Percentiles rank a stretch among this genome's conserved stretches.
These are phyloP conservation scores for Stereocaulon alpinum DNA, from an alignment of 495 filamentous ascomycete genomes.

Conservation along the genomic window DNA sequence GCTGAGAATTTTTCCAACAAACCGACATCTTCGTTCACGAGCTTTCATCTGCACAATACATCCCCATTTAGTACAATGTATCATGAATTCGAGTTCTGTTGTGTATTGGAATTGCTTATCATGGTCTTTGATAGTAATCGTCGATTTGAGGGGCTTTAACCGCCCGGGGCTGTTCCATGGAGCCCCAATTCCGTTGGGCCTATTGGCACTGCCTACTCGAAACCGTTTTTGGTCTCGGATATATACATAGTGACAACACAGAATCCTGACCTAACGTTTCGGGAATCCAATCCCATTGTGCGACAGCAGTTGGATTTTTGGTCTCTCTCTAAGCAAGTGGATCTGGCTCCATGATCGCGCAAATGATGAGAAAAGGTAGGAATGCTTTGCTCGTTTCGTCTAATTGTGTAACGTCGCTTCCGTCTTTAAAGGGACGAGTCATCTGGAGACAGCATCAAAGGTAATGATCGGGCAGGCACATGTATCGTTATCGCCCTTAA, in stretches of 20 bases:
- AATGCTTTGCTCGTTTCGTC: slow-evolving; percentile 1
- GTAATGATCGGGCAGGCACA: not conserved
- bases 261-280: not conserved
- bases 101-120: not conserved
- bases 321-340: not conserved
- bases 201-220: slow-evolving; percentile 12
- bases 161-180: slow-evolving; percentile 7
- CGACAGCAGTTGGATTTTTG: not conserved
- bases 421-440: not conserved
- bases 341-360: slow-evolving; percentile 1
- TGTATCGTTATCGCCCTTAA: slow-evolving; percentile 1
- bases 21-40: not conserved
- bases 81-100: not conserved
- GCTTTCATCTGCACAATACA: not conserved
- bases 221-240: slow-evolving; percentile 3
- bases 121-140: not conserved
- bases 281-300: too few species aligned
- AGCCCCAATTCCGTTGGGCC: slow-evolving; percentile 2
- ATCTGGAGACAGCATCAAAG: not conserved
- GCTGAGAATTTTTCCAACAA: not conserved
- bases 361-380: not conserved
- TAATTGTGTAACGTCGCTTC: not conserved
- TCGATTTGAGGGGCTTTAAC: slow-evolving; percentile 8
- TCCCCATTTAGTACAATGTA: not conserved
- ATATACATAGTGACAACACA: slow-evolving; percentile 3